Evolutionary conservation across 176 grass and related monocot genomes (phyloP), one percentile per base, ranked within the genome.

Genomic region (Paspalum vaginatum): DNA sequence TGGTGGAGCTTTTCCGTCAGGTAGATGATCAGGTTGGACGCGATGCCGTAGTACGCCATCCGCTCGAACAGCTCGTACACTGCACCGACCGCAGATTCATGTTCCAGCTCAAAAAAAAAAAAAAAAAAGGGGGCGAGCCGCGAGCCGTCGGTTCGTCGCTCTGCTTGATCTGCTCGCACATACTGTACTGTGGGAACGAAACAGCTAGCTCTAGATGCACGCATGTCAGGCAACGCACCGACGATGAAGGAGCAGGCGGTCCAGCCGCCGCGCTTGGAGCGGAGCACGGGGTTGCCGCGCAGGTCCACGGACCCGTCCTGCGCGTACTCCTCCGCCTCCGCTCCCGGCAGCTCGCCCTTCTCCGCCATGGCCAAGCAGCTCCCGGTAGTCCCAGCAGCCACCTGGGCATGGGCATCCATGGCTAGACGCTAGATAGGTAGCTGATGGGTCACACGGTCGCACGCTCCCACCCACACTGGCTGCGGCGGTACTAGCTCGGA

Each of bases 11-110:
- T 81, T 0, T 72, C 68, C 59, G 89, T 91, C 81, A 94, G 67
- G 81, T 97, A 97, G 9, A 83, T 76, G 62, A 97, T 76, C 61
- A 98, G 85, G 76, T 98, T 95, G 0, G 90, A 87, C 75, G 89
- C 57, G 66, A 98, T 87, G 1, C 89, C 88, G 84, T 93, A 94
- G 81, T 94, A 98, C 11, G 92, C 86, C 92, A 95, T 98, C 81
- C 95, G 90, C 82, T 98, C 95, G 57, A 98, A 94, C 81, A 95
- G 72, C 84, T 98, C 95, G 74, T 98, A 98, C 76, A 87, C 92
- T 95, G 80, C 72, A 79, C 3, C 32, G 32, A 32, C 32, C 32
- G 3, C 32, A 32, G 32, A 32, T 32, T 32, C 32, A 32, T 32
- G 32, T 32, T 32, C 3, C 32, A 32, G 32, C 32, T 32, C 32